Percentiles rank a stretch among this genome's conserved stretches.
phyloP scores from a whole-genome alignment of 1,139 yeast species.

The Nakaseomyces bracarensis region DNA sequence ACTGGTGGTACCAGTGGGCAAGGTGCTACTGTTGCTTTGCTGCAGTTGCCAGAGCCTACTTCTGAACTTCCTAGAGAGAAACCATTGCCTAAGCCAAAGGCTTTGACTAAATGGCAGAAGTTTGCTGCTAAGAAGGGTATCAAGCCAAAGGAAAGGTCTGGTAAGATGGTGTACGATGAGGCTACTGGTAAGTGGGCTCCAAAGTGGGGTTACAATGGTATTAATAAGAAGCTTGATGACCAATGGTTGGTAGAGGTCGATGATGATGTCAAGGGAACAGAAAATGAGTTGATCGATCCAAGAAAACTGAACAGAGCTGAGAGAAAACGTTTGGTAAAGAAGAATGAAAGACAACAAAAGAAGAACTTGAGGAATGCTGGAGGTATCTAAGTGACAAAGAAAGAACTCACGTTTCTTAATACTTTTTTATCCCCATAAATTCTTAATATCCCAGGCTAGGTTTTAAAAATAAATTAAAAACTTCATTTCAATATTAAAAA shows the following conservation, averaged over 20 bases:
- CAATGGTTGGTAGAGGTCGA: slow-evolving; percentile 97
- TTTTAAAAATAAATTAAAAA: neutral
- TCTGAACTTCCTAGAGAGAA: slow-evolving; percentile 90
- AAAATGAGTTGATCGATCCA: slow-evolving; percentile 76
- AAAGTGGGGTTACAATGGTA: slow-evolving; percentile 96
- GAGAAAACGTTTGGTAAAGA: slow-evolving; percentile 77
- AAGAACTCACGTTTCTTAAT: too few species aligned
- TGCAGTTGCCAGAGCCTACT: slow-evolving; percentile 76
- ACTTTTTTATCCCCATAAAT: too few species aligned
- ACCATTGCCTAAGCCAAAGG: slow-evolving; percentile 85
- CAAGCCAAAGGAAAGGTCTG: slow-evolving; percentile 79
- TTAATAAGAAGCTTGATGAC: slow-evolving; percentile 73
- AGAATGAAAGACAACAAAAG: slow-evolving; percentile 80
- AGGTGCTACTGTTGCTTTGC: slow-evolving; percentile 71
- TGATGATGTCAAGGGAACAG: slow-evolving; percentile 57
- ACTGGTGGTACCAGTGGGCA: slow-evolving; percentile 48
- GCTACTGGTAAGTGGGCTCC: slow-evolving; percentile 92
- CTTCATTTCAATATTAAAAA: too few species aligned
- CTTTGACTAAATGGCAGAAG: slow-evolving; percentile 92
- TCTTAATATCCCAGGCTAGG: neutral
- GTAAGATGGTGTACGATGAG: slow-evolving; percentile 86
- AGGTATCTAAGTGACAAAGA: too few species aligned
- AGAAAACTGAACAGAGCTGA: slow-evolving; percentile 72
- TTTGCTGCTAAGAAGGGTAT: slow-evolving; percentile 96
- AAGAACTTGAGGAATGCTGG: slow-evolving; percentile 51